phyloP scores from a whole-genome alignment of 1,284 basidiomycete species.

The Athelia psychrophila region DNA sequence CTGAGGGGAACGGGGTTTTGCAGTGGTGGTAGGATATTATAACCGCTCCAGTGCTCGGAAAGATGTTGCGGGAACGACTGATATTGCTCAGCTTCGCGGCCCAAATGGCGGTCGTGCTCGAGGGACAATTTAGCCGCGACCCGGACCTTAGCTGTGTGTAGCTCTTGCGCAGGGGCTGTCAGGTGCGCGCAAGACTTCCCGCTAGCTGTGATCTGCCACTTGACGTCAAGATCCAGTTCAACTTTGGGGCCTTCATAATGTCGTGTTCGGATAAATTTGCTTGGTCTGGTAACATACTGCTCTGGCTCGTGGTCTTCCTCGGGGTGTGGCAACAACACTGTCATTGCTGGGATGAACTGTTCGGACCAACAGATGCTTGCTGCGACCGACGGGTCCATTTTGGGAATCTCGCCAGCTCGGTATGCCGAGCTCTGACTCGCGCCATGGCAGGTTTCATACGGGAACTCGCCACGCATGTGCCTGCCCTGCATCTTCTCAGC shows the following conservation, averaged over 20 bases:
- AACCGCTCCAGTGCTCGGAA: conserved; percentile 31
- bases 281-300: neutral
- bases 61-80: conserved; percentile 25
- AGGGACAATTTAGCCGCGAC: neutral
- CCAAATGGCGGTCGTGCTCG: neutral
- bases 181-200: neutral
- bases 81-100: conserved; percentile 29
- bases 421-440: no score
- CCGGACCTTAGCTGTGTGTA: neutral
- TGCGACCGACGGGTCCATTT: no score
- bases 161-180: neutral
- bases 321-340: no score
- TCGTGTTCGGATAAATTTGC: neutral
- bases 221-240: neutral
- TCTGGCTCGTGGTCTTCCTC: no score
- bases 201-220: neutral
- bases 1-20: conserved; percentile 26
- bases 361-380: no score
- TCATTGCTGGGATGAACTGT: no score
- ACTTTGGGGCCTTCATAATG: neutral
- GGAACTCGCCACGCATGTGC: neutral
- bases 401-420: no score
- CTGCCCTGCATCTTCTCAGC: conserved; percentile 11
- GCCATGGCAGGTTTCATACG: neutral
- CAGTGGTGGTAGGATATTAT: conserved; percentile 23